Evolutionary conservation across 2,329 filamentous ascomycete genomes (phyloP).

Genomic region (Cordyceps cicadae): DNA sequence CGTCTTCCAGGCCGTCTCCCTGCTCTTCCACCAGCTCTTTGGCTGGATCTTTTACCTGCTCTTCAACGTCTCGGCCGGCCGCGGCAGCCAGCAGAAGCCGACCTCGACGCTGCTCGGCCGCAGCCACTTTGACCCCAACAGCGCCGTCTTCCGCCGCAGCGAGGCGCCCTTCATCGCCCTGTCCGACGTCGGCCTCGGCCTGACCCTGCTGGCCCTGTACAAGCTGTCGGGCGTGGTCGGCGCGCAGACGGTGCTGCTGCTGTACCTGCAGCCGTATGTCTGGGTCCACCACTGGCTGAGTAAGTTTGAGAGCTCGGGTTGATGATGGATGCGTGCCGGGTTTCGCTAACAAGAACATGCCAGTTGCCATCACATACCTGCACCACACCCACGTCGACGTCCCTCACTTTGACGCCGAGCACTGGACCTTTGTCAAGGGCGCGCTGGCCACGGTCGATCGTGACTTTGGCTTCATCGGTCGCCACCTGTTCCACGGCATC

Average conservation of each 20-base stretch:
- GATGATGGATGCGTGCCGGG: too few species aligned
- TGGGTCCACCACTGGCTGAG: slow-evolving; percentile 66
- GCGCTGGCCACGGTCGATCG: slow-evolving; percentile 56
- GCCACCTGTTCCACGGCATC: slow-evolving; percentile 59
- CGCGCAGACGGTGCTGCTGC: slow-evolving; percentile 44
- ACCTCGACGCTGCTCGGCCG: slow-evolving; percentile 32
- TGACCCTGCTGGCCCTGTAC: slow-evolving; percentile 44
- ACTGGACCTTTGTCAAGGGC: slow-evolving; percentile 55
- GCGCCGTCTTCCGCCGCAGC: slow-evolving; percentile 50
- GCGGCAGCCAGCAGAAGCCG: slow-evolving; percentile 38
- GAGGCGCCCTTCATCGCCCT: slow-evolving; percentile 49
- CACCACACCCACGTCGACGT: slow-evolving; percentile 46
- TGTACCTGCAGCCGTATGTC: slow-evolving; percentile 58
- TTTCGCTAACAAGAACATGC: slow-evolving; percentile 15
- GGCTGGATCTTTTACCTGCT: slow-evolving; percentile 59
- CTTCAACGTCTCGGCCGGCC: slow-evolving; percentile 46
- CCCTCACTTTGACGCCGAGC: slow-evolving; percentile 49
- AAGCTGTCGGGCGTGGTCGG: slow-evolving; percentile 45
- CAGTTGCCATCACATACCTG: slow-evolving; percentile 66
- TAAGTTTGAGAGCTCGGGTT: too few species aligned
- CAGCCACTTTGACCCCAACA: slow-evolving; percentile 54
- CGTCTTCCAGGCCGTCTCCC: slow-evolving; percentile 42
- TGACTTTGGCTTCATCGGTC: slow-evolving; percentile 55
- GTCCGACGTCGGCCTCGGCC: slow-evolving; percentile 51
- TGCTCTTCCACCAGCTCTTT: slow-evolving; percentile 54